Evolutionary conservation across 768 basidiomycete genomes (phyloP).

Genomic region (Tricholomella constricta): DNA sequence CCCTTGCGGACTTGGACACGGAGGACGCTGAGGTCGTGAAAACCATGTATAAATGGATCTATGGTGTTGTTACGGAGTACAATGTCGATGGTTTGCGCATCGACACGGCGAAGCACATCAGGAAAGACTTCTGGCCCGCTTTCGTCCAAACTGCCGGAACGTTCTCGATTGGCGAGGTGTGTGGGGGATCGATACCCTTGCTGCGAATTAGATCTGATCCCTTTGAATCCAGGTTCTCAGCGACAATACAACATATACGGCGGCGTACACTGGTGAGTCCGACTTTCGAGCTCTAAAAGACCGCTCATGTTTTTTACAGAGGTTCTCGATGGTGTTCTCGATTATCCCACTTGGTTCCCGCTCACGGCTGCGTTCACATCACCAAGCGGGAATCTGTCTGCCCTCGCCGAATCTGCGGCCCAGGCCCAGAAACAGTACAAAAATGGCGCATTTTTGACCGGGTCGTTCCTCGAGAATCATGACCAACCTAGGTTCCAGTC

Average conservation of each 20-base stretch:
- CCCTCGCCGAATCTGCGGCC: constrained; percentile 21
- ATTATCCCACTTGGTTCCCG: constrained; percentile 60
- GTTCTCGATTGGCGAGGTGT: constrained; percentile 74
- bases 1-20: constrained; percentile 75
- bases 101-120: constrained; percentile 63
- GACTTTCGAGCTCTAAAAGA: not conserved
- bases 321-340: constrained; percentile 59
- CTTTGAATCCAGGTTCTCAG: constrained; percentile 21
- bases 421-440: constrained; percentile 47
- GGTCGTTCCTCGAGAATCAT: constrained; percentile 74
- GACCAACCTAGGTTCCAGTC: constrained; percentile 62
- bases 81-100: constrained; percentile 71
- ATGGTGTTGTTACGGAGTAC: constrained; percentile 54
- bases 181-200: no score
- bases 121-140: constrained; percentile 64
- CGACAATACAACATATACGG: constrained; percentile 31
- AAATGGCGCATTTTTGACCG: constrained; percentile 39
- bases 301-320: constrained; percentile 18
- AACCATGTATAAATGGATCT: constrained; percentile 41
- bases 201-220: no score
- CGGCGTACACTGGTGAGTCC: constrained; percentile 39
- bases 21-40: constrained; percentile 56
- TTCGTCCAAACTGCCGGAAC: constrained; percentile 66
- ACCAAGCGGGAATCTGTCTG: constrained; percentile 52
- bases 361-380: constrained; percentile 55